Evolutionary conservation across 2,329 filamentous ascomycete species (phyloP).

Genomic region (Trichoderma polysporum): DNA sequence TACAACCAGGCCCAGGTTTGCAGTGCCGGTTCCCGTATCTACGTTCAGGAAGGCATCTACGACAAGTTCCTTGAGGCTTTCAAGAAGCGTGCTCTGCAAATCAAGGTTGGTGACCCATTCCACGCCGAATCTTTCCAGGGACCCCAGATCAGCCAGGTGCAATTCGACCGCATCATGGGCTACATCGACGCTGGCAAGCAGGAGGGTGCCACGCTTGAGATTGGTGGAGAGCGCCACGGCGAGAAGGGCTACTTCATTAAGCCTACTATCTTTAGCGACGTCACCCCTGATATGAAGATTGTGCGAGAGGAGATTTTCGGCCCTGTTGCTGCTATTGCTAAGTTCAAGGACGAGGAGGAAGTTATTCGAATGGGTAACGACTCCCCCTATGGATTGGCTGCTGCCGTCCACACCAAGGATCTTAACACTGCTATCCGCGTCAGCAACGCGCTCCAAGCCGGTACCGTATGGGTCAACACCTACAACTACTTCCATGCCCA

Average conservation of each 20-base stretch:
- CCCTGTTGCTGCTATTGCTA: constrained; percentile 79
- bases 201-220: constrained; percentile 62
- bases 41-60: constrained; percentile 83
- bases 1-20: constrained; percentile 65
- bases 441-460: constrained; percentile 71
- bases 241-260: constrained; percentile 85
- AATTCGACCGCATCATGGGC: constrained; percentile 86
- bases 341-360: constrained; percentile 82
- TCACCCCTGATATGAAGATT: constrained; percentile 82
- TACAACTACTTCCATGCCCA: constrained; percentile 73
- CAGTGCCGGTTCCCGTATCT: constrained; percentile 79
- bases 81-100: constrained; percentile 71
- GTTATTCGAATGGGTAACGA: constrained; percentile 73
- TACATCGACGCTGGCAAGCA: constrained; percentile 69
- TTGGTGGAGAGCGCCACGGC: constrained; percentile 55
- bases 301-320: constrained; percentile 92
- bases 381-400: constrained; percentile 77
- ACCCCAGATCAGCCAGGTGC: constrained; percentile 79
- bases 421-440: constrained; percentile 81
- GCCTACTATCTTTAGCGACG: constrained; percentile 86
- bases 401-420: constrained; percentile 78
- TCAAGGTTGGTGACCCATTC: constrained; percentile 84
- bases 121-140: constrained; percentile 78
- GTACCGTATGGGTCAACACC: constrained; percentile 59
- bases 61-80: constrained; percentile 82